Percentiles rank a stretch among this genome's conserved stretches.
Conservation (phyloP, 495 filamentous ascomycete species). For the Talaromyces stipitatus region DNA sequence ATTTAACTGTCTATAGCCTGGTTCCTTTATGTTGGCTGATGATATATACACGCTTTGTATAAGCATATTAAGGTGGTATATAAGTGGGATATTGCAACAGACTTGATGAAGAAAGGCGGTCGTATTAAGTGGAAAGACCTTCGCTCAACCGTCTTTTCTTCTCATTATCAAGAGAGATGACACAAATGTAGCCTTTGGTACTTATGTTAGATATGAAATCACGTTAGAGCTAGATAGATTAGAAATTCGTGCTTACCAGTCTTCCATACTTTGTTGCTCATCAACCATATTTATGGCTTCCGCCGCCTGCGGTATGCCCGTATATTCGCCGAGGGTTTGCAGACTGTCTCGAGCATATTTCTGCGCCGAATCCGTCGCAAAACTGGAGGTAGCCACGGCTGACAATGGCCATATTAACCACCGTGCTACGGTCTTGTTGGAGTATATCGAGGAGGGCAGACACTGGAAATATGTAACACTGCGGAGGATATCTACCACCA, state of each 20-base stretch:
- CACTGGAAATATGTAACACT: background rate
- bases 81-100: too few species aligned
- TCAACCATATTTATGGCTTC: background rate
- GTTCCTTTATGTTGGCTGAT: too few species aligned
- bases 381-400: background rate
- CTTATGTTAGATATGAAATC: background rate
- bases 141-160: too few species aligned
- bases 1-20: too few species aligned
- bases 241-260: background rate
- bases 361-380: background rate
- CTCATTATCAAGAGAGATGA: background rate
- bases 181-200: background rate
- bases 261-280: background rate
- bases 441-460: background rate
- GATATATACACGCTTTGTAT: too few species aligned
- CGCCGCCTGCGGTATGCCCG: background rate
- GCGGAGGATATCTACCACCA: background rate
- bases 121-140: too few species aligned
- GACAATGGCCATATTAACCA: slow-evolving; percentile 2
- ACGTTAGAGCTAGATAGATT: background rate
- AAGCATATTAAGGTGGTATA: too few species aligned
- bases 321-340: background rate
- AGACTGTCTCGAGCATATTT: background rate
- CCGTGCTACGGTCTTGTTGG: background rate
- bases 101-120: too few species aligned